A percentile compares a stretch with the other conserved stretches of the same genome.
Evolutionary conservation across 352 stramenopile genomes (phyloP).

Genomic region (Plasmopara muralis): DNA sequence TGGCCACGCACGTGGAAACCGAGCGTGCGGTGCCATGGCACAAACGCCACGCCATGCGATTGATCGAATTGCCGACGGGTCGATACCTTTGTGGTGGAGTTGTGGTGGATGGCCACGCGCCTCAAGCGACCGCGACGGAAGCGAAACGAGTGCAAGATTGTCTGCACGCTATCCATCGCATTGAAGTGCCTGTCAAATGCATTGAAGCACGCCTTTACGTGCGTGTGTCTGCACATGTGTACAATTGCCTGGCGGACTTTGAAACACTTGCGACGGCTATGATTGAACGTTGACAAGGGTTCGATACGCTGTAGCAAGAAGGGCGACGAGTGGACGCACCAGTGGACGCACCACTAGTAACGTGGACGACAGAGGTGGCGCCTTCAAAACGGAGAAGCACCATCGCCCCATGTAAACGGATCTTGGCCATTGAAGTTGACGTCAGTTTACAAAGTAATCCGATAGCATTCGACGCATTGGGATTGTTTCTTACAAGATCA

Average conservation of each 20-base stretch:
- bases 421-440: too few species aligned
- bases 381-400: too few species aligned
- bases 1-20: conserved; percentile 34
- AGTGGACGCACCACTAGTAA: too few species aligned
- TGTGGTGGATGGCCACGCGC: conserved; percentile 10
- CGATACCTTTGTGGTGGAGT: conserved; percentile 37
- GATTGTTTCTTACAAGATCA: too few species aligned
- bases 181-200: conserved; percentile 93
- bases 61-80: conserved; percentile 56
- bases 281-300: neutral
- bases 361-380: too few species aligned
- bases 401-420: too few species aligned
- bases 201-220: conserved; percentile 83
- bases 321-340: too few species aligned
- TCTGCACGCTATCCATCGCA: conserved; percentile 63
- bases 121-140: conserved; percentile 64
- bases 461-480: too few species aligned
- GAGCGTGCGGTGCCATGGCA: conserved; percentile 35
- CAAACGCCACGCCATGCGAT: conserved; percentile 71
- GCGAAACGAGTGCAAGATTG: conserved; percentile 89
- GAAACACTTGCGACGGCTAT: conserved; percentile 37
- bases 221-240: conserved; percentile 88
- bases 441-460: too few species aligned
- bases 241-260: conserved; percentile 87
- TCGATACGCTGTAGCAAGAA: too few species aligned